Base-by-base conservation (phyloP, 2,329 filamentous ascomycete species). In the Sporothrix inflata region DNA sequence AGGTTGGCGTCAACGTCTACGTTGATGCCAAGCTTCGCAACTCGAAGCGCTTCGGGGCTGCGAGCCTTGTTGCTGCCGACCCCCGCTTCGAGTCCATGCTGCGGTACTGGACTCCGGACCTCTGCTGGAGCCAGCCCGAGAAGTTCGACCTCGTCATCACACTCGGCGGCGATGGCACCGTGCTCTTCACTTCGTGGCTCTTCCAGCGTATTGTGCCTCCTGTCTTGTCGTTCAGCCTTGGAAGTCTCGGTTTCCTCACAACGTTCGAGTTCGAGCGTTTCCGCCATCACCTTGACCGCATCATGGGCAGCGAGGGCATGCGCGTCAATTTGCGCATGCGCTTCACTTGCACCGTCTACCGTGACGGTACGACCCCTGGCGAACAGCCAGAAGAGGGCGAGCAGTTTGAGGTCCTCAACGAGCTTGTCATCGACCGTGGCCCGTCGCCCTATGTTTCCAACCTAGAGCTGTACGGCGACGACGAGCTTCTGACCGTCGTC, bases 301-400 rank as follows among this genome's bases (percentile, higher is more conserved):
- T 98, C 76, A 97, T 99, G 94, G 94, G 94, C 74, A 93, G 97
- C 72, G 89, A 92, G 1, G 96, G 96, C 71, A 98, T 99, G 95
- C 92, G 95, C 70, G 95, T 98, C 74, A 98, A 97, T 79, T 86
- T 99, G 76, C 94, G 96, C 76, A 99, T 99, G 96, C 92, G 96
- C 74, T 99, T 99, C 81, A 99, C 96, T 19, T 98, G 95, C 83
- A 98, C 96, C 0, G 94, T 99, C 9, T 98, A 95, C 84, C 92
- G 95, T 60, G 87, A 91, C 76, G 89, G 87, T 40, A 60, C 70
- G 9, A 9, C 66, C n/a, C 40, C 55, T 24, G 53, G 57, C 45
- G 66, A 53, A 51, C 85, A 88, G n/a, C 89, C 89, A 51, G 91
- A 96, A 77, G 94, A 98, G 81, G 93, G 92, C 60, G 95, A 98